Evolutionary conservation across 768 basidiomycete species (phyloP), one percentile per base, ranked within the genome.

Genomic region (Mycena floridula): DNA sequence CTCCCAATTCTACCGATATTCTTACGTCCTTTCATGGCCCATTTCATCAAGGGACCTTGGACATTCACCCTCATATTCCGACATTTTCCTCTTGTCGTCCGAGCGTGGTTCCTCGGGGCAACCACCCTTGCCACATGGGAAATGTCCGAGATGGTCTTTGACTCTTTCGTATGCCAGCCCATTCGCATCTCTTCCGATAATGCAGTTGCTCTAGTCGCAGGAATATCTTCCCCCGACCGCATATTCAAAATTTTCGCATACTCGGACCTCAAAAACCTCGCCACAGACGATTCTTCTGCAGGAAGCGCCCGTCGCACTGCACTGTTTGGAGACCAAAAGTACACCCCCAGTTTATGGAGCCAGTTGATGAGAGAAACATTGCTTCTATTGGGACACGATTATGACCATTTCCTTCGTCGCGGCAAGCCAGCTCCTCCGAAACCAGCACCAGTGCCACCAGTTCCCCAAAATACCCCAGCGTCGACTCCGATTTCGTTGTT

Each of bases 291-390:
- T 25, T n/a, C n/a, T n/a, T n/a, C n/a, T n/a, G n/a, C n/a, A n/a
- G n/a, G n/a, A n/a, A n/a, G n/a, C n/a, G n/a, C n/a, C n/a, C n/a
- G n/a, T n/a, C 72, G 84, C 9, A 70, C 71, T 0, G 69, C 75
- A 0, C 55, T 89, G 1, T 89, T 87, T 53, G 72, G 72, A 1
- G 85, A 89, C 51, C 81, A 84, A 54, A 84, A 82, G 51, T 76
- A 77, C 42, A 69, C 64, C 7, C 81, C 80, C 0, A 77, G 65
- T 42, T 60, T 86, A 7, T 90, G 89, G 88, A 66, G 65, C 16
- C 68, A 69, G 2, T 62, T 89, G 25, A 66, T 67, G 7, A 72
- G 85, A 4, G 77, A 81, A 44, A 68, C 74, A 7, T 68, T 91
- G 2, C 54, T 85, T 8, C 56, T 74, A 6, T 67, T 90, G 1